phyloP scores from a whole-genome alignment of 2,329 filamentous ascomycete genomes.

The Xenoacremonium recifei region DNA sequence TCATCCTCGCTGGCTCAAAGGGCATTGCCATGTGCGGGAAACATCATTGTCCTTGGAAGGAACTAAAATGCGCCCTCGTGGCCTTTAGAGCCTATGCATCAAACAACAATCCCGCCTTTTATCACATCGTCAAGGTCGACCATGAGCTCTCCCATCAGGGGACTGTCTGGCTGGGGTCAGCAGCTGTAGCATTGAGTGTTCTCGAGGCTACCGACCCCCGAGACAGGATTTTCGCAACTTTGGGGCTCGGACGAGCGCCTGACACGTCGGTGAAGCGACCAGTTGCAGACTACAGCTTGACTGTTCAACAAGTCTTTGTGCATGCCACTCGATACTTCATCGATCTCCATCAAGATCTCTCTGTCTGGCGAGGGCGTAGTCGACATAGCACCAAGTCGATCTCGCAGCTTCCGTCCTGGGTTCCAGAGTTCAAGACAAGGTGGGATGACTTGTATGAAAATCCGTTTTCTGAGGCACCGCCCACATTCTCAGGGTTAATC shows the following conservation, averaged over 20 bases:
- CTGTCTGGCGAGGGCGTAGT: not conserved
- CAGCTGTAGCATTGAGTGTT: slow-evolving; percentile 2
- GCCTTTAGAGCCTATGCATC: slow-evolving; percentile 1
- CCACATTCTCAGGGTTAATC: not conserved
- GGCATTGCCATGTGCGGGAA: slow-evolving; percentile 4
- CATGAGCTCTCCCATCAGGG: not conserved
- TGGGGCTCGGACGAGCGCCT: not conserved
- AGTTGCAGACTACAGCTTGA: not conserved
- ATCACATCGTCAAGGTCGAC: slow-evolving; percentile 2
- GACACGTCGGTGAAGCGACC: not conserved
- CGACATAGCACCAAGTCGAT: not conserved
- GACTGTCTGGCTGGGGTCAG: slow-evolving; percentile 1
- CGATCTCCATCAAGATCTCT: not conserved
- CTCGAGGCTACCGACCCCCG: slow-evolving; percentile 7
- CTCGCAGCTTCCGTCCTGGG: not conserved
- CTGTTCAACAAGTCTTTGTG: not conserved
- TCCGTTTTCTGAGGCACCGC: not conserved
- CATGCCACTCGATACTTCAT: not conserved
- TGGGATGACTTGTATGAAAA: no score
- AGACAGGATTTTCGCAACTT: slow-evolving; percentile 9
- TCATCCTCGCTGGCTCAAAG: slow-evolving; percentile 4
- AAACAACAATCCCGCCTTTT: slow-evolving; percentile 4
- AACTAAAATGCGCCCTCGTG: slow-evolving; percentile 5
- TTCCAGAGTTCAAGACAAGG: not conserved
- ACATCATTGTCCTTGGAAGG: slow-evolving; percentile 3